These are phyloP conservation scores for Lactifluus hygrophoroides DNA, from an alignment of 768 basidiomycete species.

Conservation along the genomic window DNA sequence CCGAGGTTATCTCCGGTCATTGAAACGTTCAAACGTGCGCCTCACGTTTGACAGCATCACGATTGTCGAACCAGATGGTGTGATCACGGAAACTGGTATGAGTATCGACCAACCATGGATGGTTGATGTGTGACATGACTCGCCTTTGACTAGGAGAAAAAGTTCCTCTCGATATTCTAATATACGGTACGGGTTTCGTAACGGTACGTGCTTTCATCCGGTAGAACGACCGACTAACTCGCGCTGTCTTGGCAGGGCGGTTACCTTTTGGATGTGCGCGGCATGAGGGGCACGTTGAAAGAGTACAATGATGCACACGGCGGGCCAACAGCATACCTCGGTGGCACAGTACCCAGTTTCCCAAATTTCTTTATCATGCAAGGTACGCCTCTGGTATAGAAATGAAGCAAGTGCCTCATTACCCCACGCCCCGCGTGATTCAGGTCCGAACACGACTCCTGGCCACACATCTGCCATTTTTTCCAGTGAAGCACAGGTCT, in stretches of 20 bases:
- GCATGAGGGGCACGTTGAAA: constrained; percentile 29
- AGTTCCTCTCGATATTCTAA: constrained; percentile 44
- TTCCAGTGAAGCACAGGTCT: constrained; percentile 26
- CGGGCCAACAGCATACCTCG: constrained; percentile 46
- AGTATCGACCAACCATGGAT: not conserved
- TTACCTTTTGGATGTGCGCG: constrained; percentile 7
- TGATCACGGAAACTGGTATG: constrained; percentile 34
- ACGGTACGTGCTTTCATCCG: constrained; percentile 29
- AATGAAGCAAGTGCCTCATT: not conserved
- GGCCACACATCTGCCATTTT: constrained; percentile 52
- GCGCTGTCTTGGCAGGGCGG: not conserved
- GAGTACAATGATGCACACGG: constrained; percentile 41
- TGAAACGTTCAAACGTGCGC: constrained; percentile 44
- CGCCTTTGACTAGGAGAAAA: constrained; percentile 29
- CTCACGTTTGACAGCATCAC: constrained; percentile 43
- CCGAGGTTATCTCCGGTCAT: constrained; percentile 43
- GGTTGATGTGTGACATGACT: not conserved
- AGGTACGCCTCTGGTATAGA: not conserved
- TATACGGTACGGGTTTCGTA: constrained; percentile 47
- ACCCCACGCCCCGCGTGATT: not conserved
- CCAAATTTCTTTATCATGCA: constrained; percentile 18
- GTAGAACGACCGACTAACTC: not conserved
- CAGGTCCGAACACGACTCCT: constrained; percentile 41
- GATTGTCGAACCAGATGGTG: constrained; percentile 39
- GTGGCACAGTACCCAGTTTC: constrained; percentile 23